A percentile compares a stretch with the other conserved stretches of the same genome.
Conservation (phyloP, 768 basidiomycete genomes). For the Boletus rubropictus region DNA sequence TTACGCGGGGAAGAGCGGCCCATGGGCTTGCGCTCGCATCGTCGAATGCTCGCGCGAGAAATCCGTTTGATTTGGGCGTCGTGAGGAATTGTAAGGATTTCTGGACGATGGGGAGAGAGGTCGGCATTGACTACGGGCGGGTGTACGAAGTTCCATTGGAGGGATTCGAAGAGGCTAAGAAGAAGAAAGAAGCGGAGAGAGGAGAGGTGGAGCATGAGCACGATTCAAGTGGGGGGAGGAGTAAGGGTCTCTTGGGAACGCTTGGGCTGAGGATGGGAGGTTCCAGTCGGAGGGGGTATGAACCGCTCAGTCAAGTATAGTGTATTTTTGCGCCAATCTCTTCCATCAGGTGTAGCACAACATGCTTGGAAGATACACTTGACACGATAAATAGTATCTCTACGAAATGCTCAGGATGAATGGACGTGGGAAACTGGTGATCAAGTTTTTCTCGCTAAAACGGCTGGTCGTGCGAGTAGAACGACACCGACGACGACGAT, state of each 20-base stretch:
- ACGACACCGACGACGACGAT: constrained; percentile 18
- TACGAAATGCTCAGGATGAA: too few species aligned
- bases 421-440: neutral
- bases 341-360: too few species aligned
- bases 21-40: constrained; percentile 73
- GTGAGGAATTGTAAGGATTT: constrained; percentile 86
- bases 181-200: constrained; percentile 47
- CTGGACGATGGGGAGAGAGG: constrained; percentile 79
- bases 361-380: too few species aligned
- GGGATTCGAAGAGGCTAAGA: constrained; percentile 74
- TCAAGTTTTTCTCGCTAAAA: neutral
- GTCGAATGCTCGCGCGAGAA: constrained; percentile 54
- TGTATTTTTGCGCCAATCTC: neutral
- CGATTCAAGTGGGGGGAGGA: constrained; percentile 36
- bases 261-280: constrained; percentile 35
- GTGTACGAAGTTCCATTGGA: constrained; percentile 87
- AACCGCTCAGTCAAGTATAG: constrained; percentile 30
- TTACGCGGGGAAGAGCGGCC: constrained; percentile 86
- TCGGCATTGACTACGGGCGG: constrained; percentile 86
- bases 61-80: constrained; percentile 88
- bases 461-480: constrained; percentile 15
- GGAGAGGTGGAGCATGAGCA: constrained; percentile 40
- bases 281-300: constrained; percentile 31
- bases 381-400: too few species aligned
- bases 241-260: constrained; percentile 35